Conservation (phyloP, 2,329 filamentous ascomycete species). For the Alternaria triticina region DNA sequence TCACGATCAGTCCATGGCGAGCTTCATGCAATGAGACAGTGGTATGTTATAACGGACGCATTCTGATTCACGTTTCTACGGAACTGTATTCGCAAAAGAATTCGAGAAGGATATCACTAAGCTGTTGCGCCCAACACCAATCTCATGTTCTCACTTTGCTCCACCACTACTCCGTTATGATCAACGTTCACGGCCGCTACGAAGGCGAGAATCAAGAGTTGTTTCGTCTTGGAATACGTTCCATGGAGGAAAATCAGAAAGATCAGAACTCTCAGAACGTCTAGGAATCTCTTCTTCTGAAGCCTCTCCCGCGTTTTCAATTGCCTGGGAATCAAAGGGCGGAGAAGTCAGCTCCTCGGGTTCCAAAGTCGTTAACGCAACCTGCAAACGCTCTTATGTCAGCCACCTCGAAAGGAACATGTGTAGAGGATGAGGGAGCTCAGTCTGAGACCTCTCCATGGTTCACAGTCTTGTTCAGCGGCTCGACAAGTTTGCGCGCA, state of each 20-base stretch:
- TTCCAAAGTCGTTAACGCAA: background rate
- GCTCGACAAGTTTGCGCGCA: constrained; percentile 46
- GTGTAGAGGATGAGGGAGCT: constrained; percentile 3
- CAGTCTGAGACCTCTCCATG: constrained; percentile 50
- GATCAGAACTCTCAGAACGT: background rate
- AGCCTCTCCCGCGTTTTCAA: background rate
- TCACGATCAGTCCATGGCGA: background rate
- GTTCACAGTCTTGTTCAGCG: constrained; percentile 42
- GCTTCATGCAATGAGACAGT: background rate
- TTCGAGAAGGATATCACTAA: constrained; percentile 6
- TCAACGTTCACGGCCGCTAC: background rate
- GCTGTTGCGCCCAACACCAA: background rate
- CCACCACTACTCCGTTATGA: background rate
- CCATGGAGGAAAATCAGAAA: background rate
- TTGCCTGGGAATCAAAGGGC: background rate
- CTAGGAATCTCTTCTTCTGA: background rate
- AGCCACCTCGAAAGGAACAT: background rate
- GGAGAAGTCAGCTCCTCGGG: background rate
- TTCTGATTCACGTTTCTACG: background rate
- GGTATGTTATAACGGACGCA: background rate
- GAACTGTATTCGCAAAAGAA: background rate
- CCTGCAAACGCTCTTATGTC: background rate
- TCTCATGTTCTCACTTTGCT: background rate
- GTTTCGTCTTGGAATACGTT: background rate
- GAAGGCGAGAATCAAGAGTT: background rate